Evolutionary conservation across 257 asterid species (phyloP).

Genomic region (Solanum gracilifrons): DNA sequence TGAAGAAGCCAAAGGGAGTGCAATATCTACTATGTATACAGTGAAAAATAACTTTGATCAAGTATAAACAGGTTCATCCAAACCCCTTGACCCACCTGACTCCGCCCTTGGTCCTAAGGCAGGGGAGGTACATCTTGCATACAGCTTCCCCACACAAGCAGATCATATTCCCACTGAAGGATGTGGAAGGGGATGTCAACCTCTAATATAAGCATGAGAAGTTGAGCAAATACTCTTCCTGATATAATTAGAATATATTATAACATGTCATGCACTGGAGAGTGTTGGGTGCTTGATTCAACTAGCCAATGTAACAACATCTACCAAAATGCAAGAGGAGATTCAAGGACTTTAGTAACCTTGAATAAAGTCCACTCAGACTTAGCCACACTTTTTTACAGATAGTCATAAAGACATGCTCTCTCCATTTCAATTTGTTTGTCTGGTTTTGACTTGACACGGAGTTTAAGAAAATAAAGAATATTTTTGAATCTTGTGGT

Average conservation of each 20-base stretch:
- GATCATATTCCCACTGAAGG: neutral
- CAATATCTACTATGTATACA: neutral
- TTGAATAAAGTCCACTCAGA: neutral
- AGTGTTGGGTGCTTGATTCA: neutral
- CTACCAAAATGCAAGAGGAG: neutral
- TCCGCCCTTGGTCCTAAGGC: neutral
- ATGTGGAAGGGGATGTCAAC: neutral
- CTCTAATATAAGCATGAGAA: neutral
- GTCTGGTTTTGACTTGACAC: neutral
- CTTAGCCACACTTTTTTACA: neutral
- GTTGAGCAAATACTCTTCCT: neutral
- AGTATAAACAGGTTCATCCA: neutral
- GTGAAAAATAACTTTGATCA: neutral
- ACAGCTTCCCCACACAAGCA: neutral
- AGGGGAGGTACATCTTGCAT: neutral
- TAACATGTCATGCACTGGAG: neutral
- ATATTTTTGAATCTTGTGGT: neutral
- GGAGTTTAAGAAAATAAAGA: neutral
- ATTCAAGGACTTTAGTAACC: neutral
- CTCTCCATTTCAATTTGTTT: neutral
- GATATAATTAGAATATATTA: neutral
- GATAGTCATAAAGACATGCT: neutral
- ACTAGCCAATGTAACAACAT: neutral
- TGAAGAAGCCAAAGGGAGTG: neutral
- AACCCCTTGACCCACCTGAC: neutral